Evolutionary conservation across 352 stramenopile genomes (phyloP).

Genomic region (Phytophthora pini): DNA sequence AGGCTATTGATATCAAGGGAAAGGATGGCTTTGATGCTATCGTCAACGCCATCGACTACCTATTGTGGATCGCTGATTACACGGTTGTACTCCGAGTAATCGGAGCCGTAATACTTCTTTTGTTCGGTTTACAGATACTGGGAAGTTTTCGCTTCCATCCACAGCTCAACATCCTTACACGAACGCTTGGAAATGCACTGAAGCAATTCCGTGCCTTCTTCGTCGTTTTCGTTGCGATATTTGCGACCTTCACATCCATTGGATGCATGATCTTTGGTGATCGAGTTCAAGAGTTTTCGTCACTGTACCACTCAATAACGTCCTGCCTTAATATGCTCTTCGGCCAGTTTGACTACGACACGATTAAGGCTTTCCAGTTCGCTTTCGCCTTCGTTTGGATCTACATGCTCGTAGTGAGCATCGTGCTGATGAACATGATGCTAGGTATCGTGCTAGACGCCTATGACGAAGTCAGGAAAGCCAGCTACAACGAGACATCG

Average conservation of each 20-base stretch:
- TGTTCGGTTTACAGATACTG: background rate
- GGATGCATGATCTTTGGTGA: slow-evolving; percentile 5
- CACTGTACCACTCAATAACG: background rate
- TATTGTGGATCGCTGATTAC: too few relatives aligned
- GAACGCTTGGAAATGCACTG: background rate
- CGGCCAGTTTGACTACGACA: slow-evolving; percentile 6
- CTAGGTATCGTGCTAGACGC: background rate
- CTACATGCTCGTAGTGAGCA: slow-evolving; percentile 5
- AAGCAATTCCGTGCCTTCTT: background rate
- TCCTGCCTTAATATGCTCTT: slow-evolving; percentile 9
- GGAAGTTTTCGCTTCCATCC: background rate
- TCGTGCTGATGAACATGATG: slow-evolving; percentile 7
- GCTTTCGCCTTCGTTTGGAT: slow-evolving; percentile 6
- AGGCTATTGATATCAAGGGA: too few relatives aligned
- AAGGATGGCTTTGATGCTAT: too few relatives aligned
- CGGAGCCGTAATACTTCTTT: background rate
- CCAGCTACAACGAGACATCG: slow-evolving; percentile 35
- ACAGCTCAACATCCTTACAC: background rate
- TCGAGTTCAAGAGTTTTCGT: slow-evolving; percentile 3
- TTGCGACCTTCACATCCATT: background rate
- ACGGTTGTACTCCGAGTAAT: too few relatives aligned
- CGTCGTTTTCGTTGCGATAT: background rate
- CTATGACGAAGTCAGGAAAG: slow-evolving; percentile 38
- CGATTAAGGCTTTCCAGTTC: slow-evolving; percentile 3
- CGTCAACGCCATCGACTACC: too few relatives aligned